phyloP scores from a whole-genome alignment of 306 rosid genomes.

The Citrullus mucosospermus region DNA sequence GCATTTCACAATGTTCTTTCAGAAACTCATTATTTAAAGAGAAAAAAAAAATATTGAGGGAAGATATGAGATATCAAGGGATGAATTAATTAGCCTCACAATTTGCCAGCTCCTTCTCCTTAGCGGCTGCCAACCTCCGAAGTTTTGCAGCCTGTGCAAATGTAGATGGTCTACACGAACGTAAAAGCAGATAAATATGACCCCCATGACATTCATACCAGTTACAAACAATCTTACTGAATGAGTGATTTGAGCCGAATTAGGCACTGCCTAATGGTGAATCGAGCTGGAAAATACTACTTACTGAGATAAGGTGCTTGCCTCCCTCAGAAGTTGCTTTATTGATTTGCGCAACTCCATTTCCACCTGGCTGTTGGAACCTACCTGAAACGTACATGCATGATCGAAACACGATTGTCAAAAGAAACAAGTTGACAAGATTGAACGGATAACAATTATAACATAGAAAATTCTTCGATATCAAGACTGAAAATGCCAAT shows the following conservation, averaged over 20 bases:
- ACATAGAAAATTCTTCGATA: not conserved
- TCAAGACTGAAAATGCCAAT: not conserved
- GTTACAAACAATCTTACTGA: not conserved
- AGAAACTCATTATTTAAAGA: not conserved
- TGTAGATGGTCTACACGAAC: constrained; percentile 60
- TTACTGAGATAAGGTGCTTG: constrained; percentile 69
- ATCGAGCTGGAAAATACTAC: constrained; percentile 14
- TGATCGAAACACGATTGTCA: not conserved
- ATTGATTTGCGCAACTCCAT: constrained; percentile 47
- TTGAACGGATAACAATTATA: not conserved
- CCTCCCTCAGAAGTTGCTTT: constrained; percentile 61
- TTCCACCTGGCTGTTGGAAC: constrained; percentile 28
- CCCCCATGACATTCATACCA: not conserved
- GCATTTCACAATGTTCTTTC: not conserved
- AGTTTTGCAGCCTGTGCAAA: constrained; percentile 87
- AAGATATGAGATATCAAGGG: not conserved
- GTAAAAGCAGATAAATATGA: not conserved
- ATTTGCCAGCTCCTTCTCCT: constrained; percentile 80
- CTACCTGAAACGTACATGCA: constrained; percentile 22
- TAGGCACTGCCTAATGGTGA: not conserved
- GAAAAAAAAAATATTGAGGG: not conserved
- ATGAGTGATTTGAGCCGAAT: not conserved
- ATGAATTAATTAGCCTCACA: constrained; percentile 33
- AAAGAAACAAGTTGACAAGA: not conserved
- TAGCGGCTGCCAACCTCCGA: constrained; percentile 58